Base-by-base conservation (phyloP, 2,329 filamentous ascomycete genomes). In the Didymella sp. region DNA sequence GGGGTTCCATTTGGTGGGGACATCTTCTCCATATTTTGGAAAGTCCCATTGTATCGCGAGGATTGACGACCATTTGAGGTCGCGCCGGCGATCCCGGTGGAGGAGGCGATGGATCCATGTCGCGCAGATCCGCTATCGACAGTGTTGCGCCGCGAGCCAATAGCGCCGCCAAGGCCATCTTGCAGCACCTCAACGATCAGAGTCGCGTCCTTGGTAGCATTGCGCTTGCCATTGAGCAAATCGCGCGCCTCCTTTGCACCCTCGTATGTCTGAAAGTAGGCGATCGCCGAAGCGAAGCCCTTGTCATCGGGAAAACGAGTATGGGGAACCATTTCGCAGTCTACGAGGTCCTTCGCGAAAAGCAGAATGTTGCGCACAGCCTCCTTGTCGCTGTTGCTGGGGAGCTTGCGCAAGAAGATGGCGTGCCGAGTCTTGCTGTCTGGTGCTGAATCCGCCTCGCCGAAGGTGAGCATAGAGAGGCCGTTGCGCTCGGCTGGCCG, bases 331-430 rank as follows among this genome's bases (percentile, higher is more conserved):
- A 88, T 81, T 50, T 86, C 83, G 52, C 82, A 82, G 60, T 86
- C 83, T 45, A 86, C 75, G 45, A 88, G 79, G 60, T 88, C 85
- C 64, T 86, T 85, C 19, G 86, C 84, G 64, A 89, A 88, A n/a
- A 87, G 78, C 6, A 89, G 77, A 79, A 89, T 86, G 70, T 83
- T 86, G 62, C 83, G 81, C 53, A 89, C 79, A 17, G 83, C 79
- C 60, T 87, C 85, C 47, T 79, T 75, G 66, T 81, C 84, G 40
- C 82, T 87, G 69, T 81, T 86, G 57, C 78, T 80, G 4, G 86
- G 84, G 13, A 89, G 78, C 64, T 82, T 85, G 67, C 85, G 84
- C 76, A 89, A 79, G 52, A 85, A 73, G 58, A 89, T 78, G 50
- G 74, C 67, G 46, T 74, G 68, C 30, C 63, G 63, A 41, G 52